phyloP scores from a whole-genome alignment of 2,329 filamentous ascomycete genomes.

The Paecilomyces niveus region DNA sequence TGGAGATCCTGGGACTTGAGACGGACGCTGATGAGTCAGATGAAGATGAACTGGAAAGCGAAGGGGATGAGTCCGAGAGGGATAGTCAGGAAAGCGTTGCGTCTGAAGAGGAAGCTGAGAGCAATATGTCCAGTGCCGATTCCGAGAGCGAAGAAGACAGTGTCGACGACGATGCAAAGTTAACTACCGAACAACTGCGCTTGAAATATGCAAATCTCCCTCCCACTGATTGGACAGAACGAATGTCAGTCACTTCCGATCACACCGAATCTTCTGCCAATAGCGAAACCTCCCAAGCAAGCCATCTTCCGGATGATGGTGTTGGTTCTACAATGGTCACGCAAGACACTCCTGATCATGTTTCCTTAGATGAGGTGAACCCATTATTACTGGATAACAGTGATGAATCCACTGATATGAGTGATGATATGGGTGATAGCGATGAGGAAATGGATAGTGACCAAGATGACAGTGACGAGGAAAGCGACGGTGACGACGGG shows the following conservation, averaged over 20 bases:
- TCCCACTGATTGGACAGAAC: conserved; percentile 14
- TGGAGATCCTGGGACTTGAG: conserved; percentile 47
- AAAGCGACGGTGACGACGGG: conserved; percentile 27
- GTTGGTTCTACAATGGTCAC: conserved; percentile 12
- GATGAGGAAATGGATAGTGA: conserved; percentile 43
- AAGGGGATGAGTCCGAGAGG: background rate
- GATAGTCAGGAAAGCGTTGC: conserved; percentile 11
- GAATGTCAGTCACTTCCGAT: conserved; percentile 17
- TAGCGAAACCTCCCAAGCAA: conserved; percentile 12
- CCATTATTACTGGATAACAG: conserved; percentile 39
- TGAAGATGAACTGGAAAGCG: conserved; percentile 31
- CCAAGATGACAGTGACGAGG: conserved; percentile 41
- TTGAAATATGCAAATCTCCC: conserved; percentile 40
- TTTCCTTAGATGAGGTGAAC: conserved; percentile 38
- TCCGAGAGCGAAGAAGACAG: conserved; percentile 36
- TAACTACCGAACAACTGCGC: conserved; percentile 42
- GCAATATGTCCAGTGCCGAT: conserved; percentile 42
- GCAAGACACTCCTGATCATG: conserved; percentile 18
- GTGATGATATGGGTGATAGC: conserved; percentile 39
- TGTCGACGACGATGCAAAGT: conserved; percentile 35
- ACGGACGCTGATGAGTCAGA: conserved; percentile 65
- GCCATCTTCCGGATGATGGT: conserved; percentile 14
- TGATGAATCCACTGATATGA: conserved; percentile 42
- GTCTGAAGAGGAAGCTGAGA: conserved; percentile 43
- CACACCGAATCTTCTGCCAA: conserved; percentile 12